Percentiles rank a stretch among this genome's conserved stretches.
phyloP scores from a whole-genome alignment of 148 eudicot genomes.

The Rhododendron williamsianum region DNA sequence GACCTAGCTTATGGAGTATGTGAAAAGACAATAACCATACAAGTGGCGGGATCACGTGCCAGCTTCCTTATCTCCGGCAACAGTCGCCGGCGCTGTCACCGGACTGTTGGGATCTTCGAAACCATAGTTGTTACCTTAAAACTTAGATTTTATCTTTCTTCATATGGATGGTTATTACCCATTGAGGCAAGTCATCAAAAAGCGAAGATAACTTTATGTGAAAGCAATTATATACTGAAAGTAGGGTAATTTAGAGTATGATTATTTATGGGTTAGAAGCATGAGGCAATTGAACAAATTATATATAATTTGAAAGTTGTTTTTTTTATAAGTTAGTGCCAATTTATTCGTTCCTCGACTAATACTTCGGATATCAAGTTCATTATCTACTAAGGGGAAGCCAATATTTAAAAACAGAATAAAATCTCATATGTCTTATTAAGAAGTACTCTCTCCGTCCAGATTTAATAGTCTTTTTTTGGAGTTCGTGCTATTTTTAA shows the following conservation, averaged over 20 bases:
- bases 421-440: not conserved
- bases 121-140: constrained; percentile 12
- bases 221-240: not conserved
- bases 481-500: no score
- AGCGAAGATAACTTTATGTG: not conserved
- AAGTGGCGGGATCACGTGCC: constrained; percentile 39
- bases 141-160: constrained; percentile 16
- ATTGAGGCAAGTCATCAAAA: not conserved
- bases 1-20: not conserved
- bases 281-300: not conserved
- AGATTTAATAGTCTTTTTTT: no score
- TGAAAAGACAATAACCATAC: no score
- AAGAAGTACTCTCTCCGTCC: no score
- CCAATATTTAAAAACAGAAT: not conserved
- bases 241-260: not conserved
- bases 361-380: no score
- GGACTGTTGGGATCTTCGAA: constrained; percentile 44
- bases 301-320: not conserved
- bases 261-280: not conserved
- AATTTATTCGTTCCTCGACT: not conserved
- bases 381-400: not conserved
- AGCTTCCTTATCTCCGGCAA: constrained; percentile 11
- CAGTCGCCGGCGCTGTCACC: constrained; percentile 36
- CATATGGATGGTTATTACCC: constrained; percentile 19
- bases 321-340: no score